Base-by-base conservation (phyloP, 192 early-diverging fungal genomes). In the Martensiomyces pterosporus region DNA sequence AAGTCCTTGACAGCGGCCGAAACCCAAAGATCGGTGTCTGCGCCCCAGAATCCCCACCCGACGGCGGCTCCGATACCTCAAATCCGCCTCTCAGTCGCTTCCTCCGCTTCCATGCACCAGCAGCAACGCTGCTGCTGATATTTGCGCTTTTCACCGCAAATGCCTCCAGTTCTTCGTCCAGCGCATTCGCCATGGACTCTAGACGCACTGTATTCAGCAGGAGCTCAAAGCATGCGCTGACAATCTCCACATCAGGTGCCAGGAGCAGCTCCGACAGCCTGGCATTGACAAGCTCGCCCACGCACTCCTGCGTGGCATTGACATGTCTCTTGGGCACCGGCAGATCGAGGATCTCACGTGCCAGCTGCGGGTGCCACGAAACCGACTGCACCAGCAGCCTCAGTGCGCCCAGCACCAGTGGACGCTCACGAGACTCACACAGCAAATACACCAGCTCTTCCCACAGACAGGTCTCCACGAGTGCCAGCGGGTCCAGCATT, bases 281-380 rank as follows among this genome's bases (percentile, higher is more conserved):
- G 7, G 17, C 18, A 49, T 56, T 66, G 14, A 74, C 50, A 47
- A 66, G 3, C 42, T 60, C 44, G 38, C 63, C 70, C 22, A 60
- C 59, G n/a, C 10, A 55, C 27, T 55, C 51, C 1, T 34, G 17
- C 2, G 22, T 24, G 17, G 4, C 6, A n/a, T 6, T 23, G 5
- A 12, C 5, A 12, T 8, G 29, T 5, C 29, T 32, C 24, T 26
- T 33, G 4, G 69, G 69, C 16, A 38, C 33, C 1, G 57, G 57
- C 50, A 73, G 55, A 15, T 52, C 57, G 7, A 73, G 50, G 22
- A 73, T 58, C 29, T 54, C 54, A 33, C 70, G 57, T 26, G 70
- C 70, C 40, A 74, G 42, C 55, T 74, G 70, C 41, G 70, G 70
- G 34, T 74, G 70, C 58, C 70, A 74, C 13, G 70, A 34, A 7